Evolutionary conservation across 768 basidiomycete species (phyloP).

Genomic region (Boletus sp.): DNA sequence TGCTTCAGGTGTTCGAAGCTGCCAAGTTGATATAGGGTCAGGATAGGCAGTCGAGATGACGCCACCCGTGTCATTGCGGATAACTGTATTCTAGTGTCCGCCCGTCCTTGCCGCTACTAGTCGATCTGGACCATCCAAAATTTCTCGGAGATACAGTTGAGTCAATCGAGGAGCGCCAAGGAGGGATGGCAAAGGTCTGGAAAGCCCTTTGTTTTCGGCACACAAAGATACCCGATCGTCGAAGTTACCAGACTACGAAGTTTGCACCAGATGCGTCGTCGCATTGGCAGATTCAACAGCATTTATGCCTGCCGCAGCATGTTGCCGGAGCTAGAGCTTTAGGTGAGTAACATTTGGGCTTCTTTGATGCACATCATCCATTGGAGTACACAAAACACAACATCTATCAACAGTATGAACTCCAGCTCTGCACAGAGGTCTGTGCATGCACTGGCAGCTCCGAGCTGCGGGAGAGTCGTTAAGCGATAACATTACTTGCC

Average conservation of each 20-base stretch:
- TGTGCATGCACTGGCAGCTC: no score
- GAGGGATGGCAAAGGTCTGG: constrained; percentile 69
- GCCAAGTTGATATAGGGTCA: constrained; percentile 79
- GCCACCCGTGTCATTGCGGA: constrained; percentile 90
- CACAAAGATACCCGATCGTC: constrained; percentile 55
- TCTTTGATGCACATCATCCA: no score
- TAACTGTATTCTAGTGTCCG: constrained; percentile 63
- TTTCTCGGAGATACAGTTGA: constrained; percentile 79
- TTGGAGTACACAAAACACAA: no score
- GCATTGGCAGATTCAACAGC: no score
- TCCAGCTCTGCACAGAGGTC: no score
- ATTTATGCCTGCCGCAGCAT: no score
- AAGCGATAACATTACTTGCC: no score
- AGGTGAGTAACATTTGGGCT: no score
- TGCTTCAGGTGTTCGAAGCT: constrained; percentile 71
- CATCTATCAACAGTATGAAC: no score
- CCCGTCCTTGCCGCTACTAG: constrained; percentile 80
- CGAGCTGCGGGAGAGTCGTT: no score
- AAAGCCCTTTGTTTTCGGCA: constrained; percentile 63
- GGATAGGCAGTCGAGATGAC: constrained; percentile 90
- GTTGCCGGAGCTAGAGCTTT: no score
- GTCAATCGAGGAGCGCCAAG: constrained; percentile 80
- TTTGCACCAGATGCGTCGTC: constrained; percentile 44
- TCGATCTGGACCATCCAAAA: constrained; percentile 91
- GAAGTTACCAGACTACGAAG: no score